Evolutionary conservation across 1,284 basidiomycete genomes (phyloP), one percentile per base, ranked within the genome.

Genomic region (Cutaneotrichosporon dermatis): DNA sequence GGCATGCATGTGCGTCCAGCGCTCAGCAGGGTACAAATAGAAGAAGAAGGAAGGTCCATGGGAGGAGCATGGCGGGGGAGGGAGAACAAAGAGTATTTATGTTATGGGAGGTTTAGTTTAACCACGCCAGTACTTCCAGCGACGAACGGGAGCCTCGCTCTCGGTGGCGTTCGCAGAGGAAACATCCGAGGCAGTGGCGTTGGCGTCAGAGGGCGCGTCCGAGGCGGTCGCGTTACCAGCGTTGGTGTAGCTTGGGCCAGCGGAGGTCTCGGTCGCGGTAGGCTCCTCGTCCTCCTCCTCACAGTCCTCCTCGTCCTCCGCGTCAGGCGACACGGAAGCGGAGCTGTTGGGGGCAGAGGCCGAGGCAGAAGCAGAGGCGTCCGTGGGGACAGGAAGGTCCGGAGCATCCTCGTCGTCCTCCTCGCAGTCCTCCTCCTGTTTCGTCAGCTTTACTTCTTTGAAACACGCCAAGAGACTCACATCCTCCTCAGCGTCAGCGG

Each of bases 81-180:
- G 52, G 36, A 44, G 33, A 12, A 40, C n/a, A 25, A 33, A 13
- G 34, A 40, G 40, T 15, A 16, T 33, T 46, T 7, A 50, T 13
- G 33, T 6, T 49, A 35, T 11, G 13, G 46, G 34, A 11, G 34
- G 35, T 12, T 16, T 13, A 7, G 51, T 39, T 53, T 62, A 62
- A 35, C 53, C 60, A 36, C 60, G 60, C 54, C 53, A 62, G 57
- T 58, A 44, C 37, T 42, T 52, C 50, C 43, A 54, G 51, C 60
- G 60, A 41, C 60, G 60, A 46, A 15, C 43, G 43, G 43, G n/a
- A 11, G n/a, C 43, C 43, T 44, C n/a, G n/a, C 40, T 13, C 40
- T 41, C 40, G 40, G 40, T 41, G 9, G 40, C 40, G 11, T 12
- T 12, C 15, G 43, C n/a, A 16, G 43, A n/a, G n/a, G 7, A 4